phyloP scores from a whole-genome alignment of 371 early-diverging fungal species.

The Fennellomyces sp. region DNA sequence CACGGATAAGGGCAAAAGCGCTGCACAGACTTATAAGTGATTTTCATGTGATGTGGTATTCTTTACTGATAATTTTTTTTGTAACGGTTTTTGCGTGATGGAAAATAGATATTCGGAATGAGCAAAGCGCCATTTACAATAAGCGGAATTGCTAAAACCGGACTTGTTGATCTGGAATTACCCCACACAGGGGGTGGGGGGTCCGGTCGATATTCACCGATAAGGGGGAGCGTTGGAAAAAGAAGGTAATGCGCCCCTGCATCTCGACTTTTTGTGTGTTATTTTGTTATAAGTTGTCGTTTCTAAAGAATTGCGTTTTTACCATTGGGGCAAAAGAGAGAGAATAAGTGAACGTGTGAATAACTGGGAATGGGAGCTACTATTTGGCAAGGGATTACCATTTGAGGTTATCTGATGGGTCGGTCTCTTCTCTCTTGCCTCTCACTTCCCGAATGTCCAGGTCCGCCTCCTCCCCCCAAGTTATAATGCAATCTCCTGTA shows the following conservation, averaged over 20 bases:
- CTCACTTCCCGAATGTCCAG: constrained; percentile 2
- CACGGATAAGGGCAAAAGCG: constrained; percentile 1
- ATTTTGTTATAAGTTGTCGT: not conserved
- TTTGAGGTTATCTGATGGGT: constrained; percentile 10
- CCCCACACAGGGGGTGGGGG: constrained; percentile 21
- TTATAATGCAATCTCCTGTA: not conserved
- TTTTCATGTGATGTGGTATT: constrained; percentile 17
- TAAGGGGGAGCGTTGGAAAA: constrained; percentile 11
- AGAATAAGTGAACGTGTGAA: constrained; percentile 15
- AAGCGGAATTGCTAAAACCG: constrained; percentile 17
- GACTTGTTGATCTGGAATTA: constrained; percentile 14
- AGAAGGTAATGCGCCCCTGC: not conserved
- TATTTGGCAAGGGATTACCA: constrained; percentile 18
- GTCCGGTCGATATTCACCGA: constrained; percentile 15
- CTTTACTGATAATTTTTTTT: too few relatives aligned
- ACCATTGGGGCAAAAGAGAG: not conserved
- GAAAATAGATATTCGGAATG: constrained; percentile 4
- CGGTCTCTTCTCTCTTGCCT: too few relatives aligned
- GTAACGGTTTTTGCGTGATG: not conserved
- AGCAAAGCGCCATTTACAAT: constrained; percentile 1
- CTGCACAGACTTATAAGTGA: constrained; percentile 12
- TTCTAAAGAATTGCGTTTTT: not conserved
- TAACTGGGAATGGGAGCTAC: not conserved
- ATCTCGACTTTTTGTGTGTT: constrained; percentile 1
- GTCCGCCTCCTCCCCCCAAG: not conserved